A percentile compares a stretch with the other conserved stretches of the same genome.
These are phyloP conservation scores for Truncatella angustata DNA, from an alignment of 2,329 filamentous ascomycete genomes.

Conservation along the genomic window DNA sequence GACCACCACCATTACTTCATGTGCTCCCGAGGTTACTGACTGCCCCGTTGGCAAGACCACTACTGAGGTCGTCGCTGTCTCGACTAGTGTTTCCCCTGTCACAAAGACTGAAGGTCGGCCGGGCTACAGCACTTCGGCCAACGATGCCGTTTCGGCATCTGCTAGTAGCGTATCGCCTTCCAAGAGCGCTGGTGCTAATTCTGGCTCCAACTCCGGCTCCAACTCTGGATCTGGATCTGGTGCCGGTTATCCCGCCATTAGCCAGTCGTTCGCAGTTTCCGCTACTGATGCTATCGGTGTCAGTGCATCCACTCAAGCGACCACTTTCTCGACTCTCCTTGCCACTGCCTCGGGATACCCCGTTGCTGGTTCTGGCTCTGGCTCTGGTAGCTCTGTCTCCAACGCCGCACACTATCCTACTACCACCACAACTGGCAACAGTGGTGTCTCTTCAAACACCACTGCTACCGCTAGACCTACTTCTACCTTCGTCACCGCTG, in stretches of 20 bases:
- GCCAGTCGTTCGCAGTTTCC: not conserved
- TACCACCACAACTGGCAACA: not conserved
- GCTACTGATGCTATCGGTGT: not conserved
- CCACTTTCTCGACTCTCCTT: not conserved
- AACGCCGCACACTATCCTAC: not conserved
- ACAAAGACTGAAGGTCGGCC: constrained; percentile 18
- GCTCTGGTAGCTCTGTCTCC: not conserved
- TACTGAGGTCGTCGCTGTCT: constrained; percentile 39
- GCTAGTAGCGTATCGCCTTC: not conserved
- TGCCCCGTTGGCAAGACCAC: constrained; percentile 41
- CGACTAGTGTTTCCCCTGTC: constrained; percentile 46
- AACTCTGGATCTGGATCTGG: not conserved
- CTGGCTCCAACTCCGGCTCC: constrained; percentile 1
- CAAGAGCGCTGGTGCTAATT: not conserved
- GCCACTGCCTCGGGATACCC: constrained; percentile 1
- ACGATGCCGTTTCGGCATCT: not conserved
- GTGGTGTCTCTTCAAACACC: not conserved
- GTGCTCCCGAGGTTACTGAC: constrained; percentile 31
- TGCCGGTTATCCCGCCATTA: not conserved
- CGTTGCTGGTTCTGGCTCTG: not conserved
- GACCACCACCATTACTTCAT: constrained; percentile 32
- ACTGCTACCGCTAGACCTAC: not conserved
- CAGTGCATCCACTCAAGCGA: not conserved
- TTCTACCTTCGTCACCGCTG: constrained; percentile 2
- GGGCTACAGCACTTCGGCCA: not conserved